Evolutionary conservation across 805 yeast genomes (phyloP).

Genomic region (Metschnikowia cerradonensis): DNA sequence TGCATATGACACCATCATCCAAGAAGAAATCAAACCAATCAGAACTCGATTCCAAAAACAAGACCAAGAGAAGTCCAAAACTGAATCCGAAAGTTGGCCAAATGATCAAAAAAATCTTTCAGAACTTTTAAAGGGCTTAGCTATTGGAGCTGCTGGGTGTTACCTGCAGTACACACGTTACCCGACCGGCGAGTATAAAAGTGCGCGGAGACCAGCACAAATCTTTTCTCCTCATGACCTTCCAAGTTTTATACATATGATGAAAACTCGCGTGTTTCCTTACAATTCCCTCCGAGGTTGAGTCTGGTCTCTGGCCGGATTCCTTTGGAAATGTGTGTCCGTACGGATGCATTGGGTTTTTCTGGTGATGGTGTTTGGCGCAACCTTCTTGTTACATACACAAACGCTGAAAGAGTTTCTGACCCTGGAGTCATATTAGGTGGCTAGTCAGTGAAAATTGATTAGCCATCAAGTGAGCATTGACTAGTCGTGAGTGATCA

Average conservation of each 20-base stretch:
- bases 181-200: constrained; percentile 24
- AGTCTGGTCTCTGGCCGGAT: constrained; percentile 27
- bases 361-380: constrained; percentile 49
- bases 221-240: constrained; percentile 47
- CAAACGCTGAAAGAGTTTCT: constrained; percentile 44
- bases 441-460: no score
- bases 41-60: no score
- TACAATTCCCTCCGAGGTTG: constrained; percentile 43
- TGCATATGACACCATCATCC: no score
- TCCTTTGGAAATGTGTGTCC: constrained; percentile 33
- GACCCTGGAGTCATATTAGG: constrained; percentile 26
- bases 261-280: constrained; percentile 55
- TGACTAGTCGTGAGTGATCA: no score
- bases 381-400: constrained; percentile 45
- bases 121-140: not conserved
- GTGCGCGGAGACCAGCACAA: constrained; percentile 3
- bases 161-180: constrained; percentile 11
- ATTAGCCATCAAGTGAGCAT: no score
- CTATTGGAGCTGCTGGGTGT: not conserved
- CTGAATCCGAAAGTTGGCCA: no score
- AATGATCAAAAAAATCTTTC: no score
- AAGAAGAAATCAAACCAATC: no score
- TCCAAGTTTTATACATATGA: constrained; percentile 64
- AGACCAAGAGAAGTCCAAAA: no score
- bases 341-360: constrained; percentile 37